Conservation (phyloP, 169 alveolate genomes). For the Eimeria praecox region DNA sequence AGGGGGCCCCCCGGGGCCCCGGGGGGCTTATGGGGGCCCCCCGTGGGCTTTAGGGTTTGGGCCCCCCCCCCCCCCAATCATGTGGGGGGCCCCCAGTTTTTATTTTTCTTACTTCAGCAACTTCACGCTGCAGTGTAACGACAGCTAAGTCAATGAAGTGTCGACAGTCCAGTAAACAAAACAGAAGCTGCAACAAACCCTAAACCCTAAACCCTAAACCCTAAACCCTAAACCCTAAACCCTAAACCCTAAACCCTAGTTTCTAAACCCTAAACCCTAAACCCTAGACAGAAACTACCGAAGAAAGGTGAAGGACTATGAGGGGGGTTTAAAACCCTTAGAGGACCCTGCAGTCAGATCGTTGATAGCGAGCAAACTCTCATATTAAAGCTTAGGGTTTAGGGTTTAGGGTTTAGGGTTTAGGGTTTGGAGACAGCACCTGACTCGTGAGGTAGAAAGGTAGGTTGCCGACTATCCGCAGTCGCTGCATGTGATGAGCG, state of each 20-base stretch:
- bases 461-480: conserved; percentile 90
- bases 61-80: background rate
- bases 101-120: conserved; percentile 84
- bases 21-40: background rate
- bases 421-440: conserved; percentile 32
- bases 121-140: conserved; percentile 91
- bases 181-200: conserved; percentile 82
- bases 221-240: conserved; percentile 37
- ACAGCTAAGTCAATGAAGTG: conserved; percentile 89
- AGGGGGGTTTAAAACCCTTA: background rate
- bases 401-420: conserved; percentile 25
- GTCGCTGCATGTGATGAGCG: conserved; percentile 83
- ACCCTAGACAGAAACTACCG: background rate
- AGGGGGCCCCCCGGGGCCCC: background rate
- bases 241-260: conserved; percentile 20
- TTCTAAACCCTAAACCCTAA: conserved; percentile 5
- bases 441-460: conserved; percentile 92
- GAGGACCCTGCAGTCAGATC: background rate
- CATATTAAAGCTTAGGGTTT: background rate
- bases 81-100: background rate
- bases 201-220: conserved; percentile 38
- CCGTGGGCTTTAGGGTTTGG: background rate
- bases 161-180: conserved; percentile 89
- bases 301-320: too few species aligned
- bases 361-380: background rate